phyloP scores from a whole-genome alignment of 2,329 filamentous ascomycete species.

The Cordyceps tenuipes region DNA sequence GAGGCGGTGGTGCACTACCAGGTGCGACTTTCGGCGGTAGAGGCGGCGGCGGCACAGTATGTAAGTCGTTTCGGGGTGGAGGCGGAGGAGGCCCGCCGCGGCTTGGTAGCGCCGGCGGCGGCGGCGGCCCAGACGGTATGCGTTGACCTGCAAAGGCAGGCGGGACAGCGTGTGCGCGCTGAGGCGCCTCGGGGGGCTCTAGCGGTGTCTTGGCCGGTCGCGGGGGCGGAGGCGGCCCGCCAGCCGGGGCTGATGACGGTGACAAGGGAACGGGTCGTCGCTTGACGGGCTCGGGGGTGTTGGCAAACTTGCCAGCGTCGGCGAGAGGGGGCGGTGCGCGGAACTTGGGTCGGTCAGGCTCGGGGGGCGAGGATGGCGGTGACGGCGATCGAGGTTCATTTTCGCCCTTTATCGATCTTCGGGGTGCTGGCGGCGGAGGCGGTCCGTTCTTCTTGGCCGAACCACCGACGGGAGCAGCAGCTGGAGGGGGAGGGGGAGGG shows the following conservation, averaged over 20 bases:
- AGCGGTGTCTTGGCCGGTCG: slow-evolving; percentile 60
- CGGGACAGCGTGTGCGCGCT: slow-evolving; percentile 63
- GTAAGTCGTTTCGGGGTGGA: slow-evolving; percentile 34
- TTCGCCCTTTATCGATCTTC: slow-evolving; percentile 48
- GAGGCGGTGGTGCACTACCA: slow-evolving; percentile 30
- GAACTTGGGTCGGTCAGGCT: slow-evolving; percentile 52
- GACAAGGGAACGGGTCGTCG: slow-evolving; percentile 20
- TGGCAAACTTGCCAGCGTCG: slow-evolving; percentile 81
- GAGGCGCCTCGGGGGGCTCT: slow-evolving; percentile 44
- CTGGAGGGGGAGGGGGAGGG: slow-evolving; percentile 24
- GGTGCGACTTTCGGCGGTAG: slow-evolving; percentile 41
- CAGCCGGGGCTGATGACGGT: slow-evolving; percentile 19
- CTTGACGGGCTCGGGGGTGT: slow-evolving; percentile 32
- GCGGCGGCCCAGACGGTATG: slow-evolving; percentile 34
- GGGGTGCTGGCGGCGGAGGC: slow-evolving; percentile 50
- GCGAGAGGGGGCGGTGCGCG: slow-evolving; percentile 79
- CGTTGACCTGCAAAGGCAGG: slow-evolving; percentile 68
- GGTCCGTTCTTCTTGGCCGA: slow-evolving; percentile 30
- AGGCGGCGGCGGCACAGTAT: slow-evolving; percentile 30
- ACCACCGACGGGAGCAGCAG: slow-evolving; percentile 12
- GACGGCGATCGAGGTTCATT: slow-evolving; percentile 60
- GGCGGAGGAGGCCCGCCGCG: slow-evolving; percentile 66
- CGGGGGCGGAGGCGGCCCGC: slow-evolving; percentile 29
- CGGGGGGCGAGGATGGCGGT: slow-evolving; percentile 26
- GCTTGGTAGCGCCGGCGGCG: slow-evolving; percentile 59